Conservation (phyloP, 208 protist genomes). For the Balamuthia mandrillaris region DNA sequence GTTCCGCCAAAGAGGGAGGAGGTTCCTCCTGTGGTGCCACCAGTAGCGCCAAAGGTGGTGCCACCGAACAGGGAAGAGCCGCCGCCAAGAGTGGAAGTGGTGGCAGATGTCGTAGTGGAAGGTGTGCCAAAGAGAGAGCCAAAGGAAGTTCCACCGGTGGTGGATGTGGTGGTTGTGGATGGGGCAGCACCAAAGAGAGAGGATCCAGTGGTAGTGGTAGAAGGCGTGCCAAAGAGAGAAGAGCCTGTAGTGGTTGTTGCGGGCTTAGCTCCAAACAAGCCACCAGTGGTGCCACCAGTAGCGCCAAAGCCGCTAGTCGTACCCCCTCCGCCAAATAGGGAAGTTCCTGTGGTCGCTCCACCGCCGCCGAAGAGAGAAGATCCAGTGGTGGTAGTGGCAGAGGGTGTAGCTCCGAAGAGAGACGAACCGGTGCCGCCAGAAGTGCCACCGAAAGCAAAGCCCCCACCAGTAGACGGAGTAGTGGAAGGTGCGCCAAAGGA, state of each 20-base stretch:
- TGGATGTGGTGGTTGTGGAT: not conserved
- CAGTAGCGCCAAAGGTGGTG: not conserved
- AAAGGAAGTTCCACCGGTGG: not conserved
- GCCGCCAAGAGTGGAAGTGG: not conserved
- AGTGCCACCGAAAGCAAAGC: no score
- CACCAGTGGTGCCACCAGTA: no score
- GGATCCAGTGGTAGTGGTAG: not conserved
- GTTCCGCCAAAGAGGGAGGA: not conserved
- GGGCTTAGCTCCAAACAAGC: no score
- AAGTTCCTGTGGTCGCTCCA: no score
- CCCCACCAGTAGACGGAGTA: not conserved
- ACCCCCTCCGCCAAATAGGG: slow-evolving; percentile 15
- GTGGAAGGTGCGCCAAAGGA: no score
- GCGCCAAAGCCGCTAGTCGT: no score
- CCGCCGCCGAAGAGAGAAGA: slow-evolving; percentile 7
- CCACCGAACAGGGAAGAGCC: not conserved
- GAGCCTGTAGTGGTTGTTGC: no score
- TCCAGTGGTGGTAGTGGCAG: no score
- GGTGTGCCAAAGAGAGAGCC: not conserved
- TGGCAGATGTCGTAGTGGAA: not conserved
- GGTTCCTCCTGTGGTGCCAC: not conserved
- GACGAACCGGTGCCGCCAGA: no score
- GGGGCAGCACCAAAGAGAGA: not conserved
- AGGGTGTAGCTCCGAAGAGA: no score
- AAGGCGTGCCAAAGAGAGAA: not conserved